Evolutionary conservation across 169 alveolate genomes (phyloP), one percentile per base, ranked within the genome.

Genomic region (Cytauxzoon felis): DNA sequence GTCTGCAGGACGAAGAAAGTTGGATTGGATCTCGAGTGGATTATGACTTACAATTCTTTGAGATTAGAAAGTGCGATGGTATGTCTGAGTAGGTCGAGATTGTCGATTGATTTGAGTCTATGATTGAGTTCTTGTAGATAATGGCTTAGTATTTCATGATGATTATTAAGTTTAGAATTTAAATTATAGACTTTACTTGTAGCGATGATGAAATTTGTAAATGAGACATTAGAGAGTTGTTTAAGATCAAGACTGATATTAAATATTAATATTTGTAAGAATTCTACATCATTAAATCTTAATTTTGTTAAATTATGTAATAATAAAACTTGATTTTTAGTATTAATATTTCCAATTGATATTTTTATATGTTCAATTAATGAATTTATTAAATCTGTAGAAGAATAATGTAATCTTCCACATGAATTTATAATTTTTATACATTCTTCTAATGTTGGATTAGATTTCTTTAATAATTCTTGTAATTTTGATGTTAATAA

Each of bases 221-320:
- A 61, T n/a, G 66, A 18, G 26, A 42, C 1, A 5, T 59, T 76
- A 51, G 34, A 61, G 24, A 71, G 11, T 13, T 41, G 26, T 11
- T 6, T 18, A 11, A 71, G 66, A 26, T n/a, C 56, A 0, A 19
- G 34, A 7, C 16, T 27, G 23, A 57, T 41, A 26, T 30, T 56
- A 38, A 69, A n/a, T 29, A 64, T 38, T 33, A 73, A 21, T 6
- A n/a, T 30, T 8, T 18, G 9, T 58, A 73, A 36, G 32, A 73
- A 48, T 4, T 18, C 64, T 8, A 7, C 43, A 42, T 73, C 81
- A 27, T 26, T 13, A 59, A 41, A 27, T 30, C 79, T 61, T 59
- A 73, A 30, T 33, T 29, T 52, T 8, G 84, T 64, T 29, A 73
- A 57, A 36, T 78, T 16, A 48, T 73, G 84, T 24, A 63, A 24